These are phyloP conservation scores for Zymoseptoria pseudotritici DNA, from an alignment of 2,329 filamentous ascomycete genomes.

Conservation along the genomic window DNA sequence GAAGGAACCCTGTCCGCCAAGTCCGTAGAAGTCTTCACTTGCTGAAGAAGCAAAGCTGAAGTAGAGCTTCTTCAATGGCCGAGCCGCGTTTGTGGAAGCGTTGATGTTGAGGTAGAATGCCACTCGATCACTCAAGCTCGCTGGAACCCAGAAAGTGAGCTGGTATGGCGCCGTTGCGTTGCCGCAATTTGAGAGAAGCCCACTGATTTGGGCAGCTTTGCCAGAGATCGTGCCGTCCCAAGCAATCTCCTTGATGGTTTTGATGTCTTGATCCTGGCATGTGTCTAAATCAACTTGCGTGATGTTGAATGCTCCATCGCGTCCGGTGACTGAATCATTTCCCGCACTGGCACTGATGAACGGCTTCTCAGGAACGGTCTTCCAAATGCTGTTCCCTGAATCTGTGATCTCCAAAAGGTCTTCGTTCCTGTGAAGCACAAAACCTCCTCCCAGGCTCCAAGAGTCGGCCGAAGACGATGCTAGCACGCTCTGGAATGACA, in stretches of 20 bases:
- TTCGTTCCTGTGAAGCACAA: constrained; percentile 6
- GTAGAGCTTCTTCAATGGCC: constrained; percentile 22
- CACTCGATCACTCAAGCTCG: constrained; percentile 12
- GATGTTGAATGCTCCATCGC: constrained; percentile 22
- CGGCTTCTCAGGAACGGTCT: constrained; percentile 11
- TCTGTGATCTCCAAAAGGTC: constrained; percentile 12
- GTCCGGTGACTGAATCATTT: constrained; percentile 17
- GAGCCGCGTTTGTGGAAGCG: constrained; percentile 1
- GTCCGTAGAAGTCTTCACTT: constrained; percentile 24
- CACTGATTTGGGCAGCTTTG: constrained; percentile 18
- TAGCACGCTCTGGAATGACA: constrained; percentile 9
- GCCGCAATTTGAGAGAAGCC: constrained; percentile 16
- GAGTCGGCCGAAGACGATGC: not conserved
- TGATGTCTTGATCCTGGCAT: constrained; percentile 20
- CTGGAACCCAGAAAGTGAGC: constrained; percentile 20
- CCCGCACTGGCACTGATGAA: constrained; percentile 24
- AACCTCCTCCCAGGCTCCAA: constrained; percentile 10
- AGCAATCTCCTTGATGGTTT: constrained; percentile 9
- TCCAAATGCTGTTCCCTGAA: constrained; percentile 16
- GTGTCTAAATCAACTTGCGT: constrained; percentile 18
- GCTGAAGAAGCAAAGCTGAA: constrained; percentile 17
- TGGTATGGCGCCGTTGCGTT: constrained; percentile 13
- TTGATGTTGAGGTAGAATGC: constrained; percentile 17
- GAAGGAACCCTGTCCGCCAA: constrained; percentile 23
- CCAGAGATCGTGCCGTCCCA: constrained; percentile 11